Evolutionary conservation across 345 rosid species (phyloP), one percentile per base, ranked within the genome.

Genomic region (Mercurialis annua): DNA sequence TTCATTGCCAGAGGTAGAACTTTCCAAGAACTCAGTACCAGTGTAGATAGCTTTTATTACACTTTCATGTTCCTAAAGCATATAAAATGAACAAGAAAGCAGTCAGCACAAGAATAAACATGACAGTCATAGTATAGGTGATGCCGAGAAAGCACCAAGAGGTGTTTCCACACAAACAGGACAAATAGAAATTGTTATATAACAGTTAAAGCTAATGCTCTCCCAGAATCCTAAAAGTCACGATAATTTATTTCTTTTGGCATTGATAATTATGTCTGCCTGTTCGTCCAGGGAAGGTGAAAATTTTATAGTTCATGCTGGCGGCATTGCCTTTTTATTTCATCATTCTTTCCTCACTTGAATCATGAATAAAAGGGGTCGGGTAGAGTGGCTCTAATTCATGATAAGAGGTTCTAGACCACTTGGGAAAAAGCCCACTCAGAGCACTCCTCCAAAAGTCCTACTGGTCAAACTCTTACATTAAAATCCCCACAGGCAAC

Each of bases 11-110:
- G 62, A 49, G 58, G 61, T 72, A 44, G 79, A 78, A 83, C 76
- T 81, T 73, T 82, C 83, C 77, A 86, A 64, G 73, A 84, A 87
- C 71, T 80, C 85, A 20, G 86, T 84, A 80, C 99, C 96, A 40
- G 81, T 81, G 76, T 92, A 92, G 59, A 95, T 92, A 52, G 98
- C 99, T 65, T 81, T 90, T 65, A 92, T 76, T 15, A 74, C 83
- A 80, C 82, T 85, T 72, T 83, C 74, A 64, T 90, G 94, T 36
- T 86, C 90, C 97, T 94, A 83, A 59, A 64, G 46, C 21, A 59
- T 10, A 59, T 30, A 48, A 48, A 11, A 30, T 24, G 60, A n/a
- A 62, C 66, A 70, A 55, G 68, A 75, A 64, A 49, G 29, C 21
- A 18, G 14, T 34, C 26, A 58, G 33, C 26, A 21, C 0, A 12